These are phyloP conservation scores for Fusarium subtropicale DNA, from an alignment of 2,329 filamentous ascomycete species.

Conservation along the genomic window DNA sequence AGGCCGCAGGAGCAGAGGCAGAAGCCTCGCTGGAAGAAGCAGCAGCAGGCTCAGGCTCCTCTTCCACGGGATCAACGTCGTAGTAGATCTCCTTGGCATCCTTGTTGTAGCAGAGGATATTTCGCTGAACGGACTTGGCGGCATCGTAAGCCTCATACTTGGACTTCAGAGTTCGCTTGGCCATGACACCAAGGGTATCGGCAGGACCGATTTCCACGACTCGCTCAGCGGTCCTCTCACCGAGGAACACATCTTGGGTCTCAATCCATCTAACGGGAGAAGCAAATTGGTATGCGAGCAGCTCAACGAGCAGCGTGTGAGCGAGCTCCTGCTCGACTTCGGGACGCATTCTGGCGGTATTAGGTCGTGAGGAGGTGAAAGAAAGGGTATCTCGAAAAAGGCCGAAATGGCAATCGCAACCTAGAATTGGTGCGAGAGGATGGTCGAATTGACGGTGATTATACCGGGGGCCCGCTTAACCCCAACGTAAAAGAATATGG, in stretches of 20 bases:
- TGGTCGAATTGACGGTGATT: conserved; percentile 42
- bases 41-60: conserved; percentile 78
- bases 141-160: conserved; percentile 99
- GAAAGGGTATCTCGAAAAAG: conserved; percentile 49
- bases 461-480: conserved; percentile 45
- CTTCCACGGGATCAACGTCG: conserved; percentile 93
- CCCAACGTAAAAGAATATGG: conserved; percentile 42
- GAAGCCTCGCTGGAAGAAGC: conserved; percentile 61
- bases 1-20: conserved; percentile 63
- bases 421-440: conserved; percentile 42
- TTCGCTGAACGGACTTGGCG: conserved; percentile 93
- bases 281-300: conserved; percentile 98
- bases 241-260: conserved; percentile 99
- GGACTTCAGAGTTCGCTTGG: conserved; percentile 91
- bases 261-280: conserved; percentile 99
- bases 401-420: conserved; percentile 45
- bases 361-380: conserved; percentile 45
- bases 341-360: conserved; percentile 80
- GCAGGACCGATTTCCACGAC: conserved; percentile 98
- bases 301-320: conserved; percentile 97
- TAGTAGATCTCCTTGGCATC: conserved; percentile 99
- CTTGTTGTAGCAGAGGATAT: conserved; percentile 99
- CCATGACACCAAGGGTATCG: conserved; percentile 97
- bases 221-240: conserved; percentile 93
- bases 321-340: conserved; percentile 99